Conservation (phyloP, 73 alveolate genomes). For the Breviolum minutum region DNA sequence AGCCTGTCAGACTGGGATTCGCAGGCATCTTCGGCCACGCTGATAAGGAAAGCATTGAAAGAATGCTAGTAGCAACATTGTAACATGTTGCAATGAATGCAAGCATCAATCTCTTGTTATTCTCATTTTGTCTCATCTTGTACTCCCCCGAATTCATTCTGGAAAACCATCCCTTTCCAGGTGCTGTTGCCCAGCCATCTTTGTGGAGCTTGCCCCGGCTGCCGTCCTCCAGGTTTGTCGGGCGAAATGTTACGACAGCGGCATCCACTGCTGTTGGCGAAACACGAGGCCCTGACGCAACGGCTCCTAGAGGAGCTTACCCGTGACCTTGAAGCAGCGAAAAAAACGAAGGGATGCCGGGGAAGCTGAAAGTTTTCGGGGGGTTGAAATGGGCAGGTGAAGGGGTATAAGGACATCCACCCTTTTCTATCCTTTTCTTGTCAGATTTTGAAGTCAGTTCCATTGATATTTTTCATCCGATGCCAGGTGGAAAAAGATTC, state of each 20-base stretch:
- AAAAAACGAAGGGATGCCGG: not conserved
- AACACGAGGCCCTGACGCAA: not conserved
- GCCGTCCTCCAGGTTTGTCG: constrained; percentile 64
- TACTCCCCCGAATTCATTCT: no score
- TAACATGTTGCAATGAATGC: no score
- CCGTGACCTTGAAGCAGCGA: not conserved
- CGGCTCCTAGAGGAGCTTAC: constrained; percentile 58
- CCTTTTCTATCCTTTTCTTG: not conserved
- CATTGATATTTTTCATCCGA: no score
- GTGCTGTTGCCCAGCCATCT: constrained; percentile 51
- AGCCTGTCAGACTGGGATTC: constrained; percentile 85
- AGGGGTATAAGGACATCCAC: not conserved
- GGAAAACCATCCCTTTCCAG: not conserved
- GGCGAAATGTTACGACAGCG: constrained; percentile 57
- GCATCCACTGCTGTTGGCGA: constrained; percentile 42
- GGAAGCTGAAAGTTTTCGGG: not conserved
- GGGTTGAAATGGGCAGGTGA: not conserved
- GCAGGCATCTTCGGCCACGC: no score
- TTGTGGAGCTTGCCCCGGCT: constrained; percentile 50
- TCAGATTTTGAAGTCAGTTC: not conserved
- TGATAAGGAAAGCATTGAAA: no score
- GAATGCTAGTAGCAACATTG: no score
- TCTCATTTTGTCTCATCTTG: no score
- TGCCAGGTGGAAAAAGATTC: no score
- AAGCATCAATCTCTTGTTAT: no score